Conservation (phyloP, 441 rosid species). For the Manihot esculenta region DNA sequence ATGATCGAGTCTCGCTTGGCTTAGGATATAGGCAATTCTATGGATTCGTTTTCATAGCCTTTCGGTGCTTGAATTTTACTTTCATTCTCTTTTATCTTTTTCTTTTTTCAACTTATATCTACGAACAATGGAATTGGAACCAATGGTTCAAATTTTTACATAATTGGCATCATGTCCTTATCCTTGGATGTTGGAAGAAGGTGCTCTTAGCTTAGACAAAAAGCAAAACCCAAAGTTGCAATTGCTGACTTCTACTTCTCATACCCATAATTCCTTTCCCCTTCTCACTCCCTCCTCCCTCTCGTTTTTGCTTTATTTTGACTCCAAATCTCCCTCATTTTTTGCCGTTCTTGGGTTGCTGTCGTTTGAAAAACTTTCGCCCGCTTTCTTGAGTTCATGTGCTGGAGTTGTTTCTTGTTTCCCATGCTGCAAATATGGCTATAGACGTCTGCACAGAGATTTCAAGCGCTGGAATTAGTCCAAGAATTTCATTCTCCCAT, state of each 20-base stretch:
- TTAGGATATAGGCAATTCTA: too few relatives aligned
- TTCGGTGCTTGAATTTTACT: slow-evolving; percentile 57
- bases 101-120: slow-evolving; percentile 21
- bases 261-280: too few relatives aligned
- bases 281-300: neutral
- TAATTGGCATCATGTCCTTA: slow-evolving; percentile 10
- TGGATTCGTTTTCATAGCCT: slow-evolving; percentile 46
- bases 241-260: slow-evolving; percentile 43
- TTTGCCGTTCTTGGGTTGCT: slow-evolving; percentile 4
- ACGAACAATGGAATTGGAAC: slow-evolving; percentile 21
- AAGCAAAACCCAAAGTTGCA: slow-evolving; percentile 46
- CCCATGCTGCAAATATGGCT: slow-evolving; percentile 47
- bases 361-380: slow-evolving; percentile 22
- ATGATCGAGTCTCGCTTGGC: too few relatives aligned
- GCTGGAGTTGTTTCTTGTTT: neutral
- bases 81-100: slow-evolving; percentile 26
- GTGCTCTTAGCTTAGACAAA: slow-evolving; percentile 26
- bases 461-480: slow-evolving; percentile 58
- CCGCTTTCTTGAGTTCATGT: slow-evolving; percentile 20
- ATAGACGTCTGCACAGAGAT: slow-evolving; percentile 73
- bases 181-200: slow-evolving; percentile 25
- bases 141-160: slow-evolving; percentile 17
- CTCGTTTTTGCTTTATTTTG: slow-evolving; percentile 18
- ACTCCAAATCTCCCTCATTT: slow-evolving; percentile 26
- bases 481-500: slow-evolving; percentile 74